Evolutionary conservation across 371 early-diverging fungal genomes (phyloP).

Genomic region (Mortierella sp.): DNA sequence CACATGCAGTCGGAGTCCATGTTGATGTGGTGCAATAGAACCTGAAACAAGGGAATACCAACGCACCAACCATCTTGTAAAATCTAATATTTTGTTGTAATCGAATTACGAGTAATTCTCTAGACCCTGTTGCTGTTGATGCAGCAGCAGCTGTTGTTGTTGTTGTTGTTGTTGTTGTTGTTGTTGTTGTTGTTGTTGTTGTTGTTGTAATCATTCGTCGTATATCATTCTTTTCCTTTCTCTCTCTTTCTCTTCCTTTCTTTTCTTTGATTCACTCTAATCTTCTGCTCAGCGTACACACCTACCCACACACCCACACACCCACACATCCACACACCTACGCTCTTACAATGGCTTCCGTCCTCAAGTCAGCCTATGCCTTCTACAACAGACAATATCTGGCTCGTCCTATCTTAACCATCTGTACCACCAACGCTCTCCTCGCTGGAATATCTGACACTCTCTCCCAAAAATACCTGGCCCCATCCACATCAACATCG

Average conservation of each 20-base stretch:
- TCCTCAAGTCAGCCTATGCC: constrained; percentile 22
- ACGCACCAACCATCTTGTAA: no score
- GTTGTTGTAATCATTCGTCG: not conserved
- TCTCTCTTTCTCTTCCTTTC: not conserved
- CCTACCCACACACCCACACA: no score
- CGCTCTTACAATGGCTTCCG: not conserved
- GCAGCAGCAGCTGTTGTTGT: no score
- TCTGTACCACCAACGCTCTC: constrained; percentile 78
- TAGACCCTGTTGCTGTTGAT: no score
- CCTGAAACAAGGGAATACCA: no score
- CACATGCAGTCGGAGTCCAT: no score
- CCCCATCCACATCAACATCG: constrained; percentile 18
- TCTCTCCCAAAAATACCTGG: constrained; percentile 72
- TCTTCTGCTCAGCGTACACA: not conserved
- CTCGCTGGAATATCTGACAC: constrained; percentile 79
- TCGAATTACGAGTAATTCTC: no score
- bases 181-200: no score
- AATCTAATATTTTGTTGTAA: no score
- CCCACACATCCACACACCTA: not conserved
- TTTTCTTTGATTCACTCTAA: not conserved
- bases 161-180: no score
- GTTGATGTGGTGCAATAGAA: no score
- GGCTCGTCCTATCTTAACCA: constrained; percentile 74
- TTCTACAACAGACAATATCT: constrained; percentile 65
- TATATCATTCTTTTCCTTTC: not conserved